Percentiles rank a stretch among this genome's conserved stretches.
phyloP scores from a whole-genome alignment of 108 stramenopile species.

The Cylindrotheca closterium region DNA sequence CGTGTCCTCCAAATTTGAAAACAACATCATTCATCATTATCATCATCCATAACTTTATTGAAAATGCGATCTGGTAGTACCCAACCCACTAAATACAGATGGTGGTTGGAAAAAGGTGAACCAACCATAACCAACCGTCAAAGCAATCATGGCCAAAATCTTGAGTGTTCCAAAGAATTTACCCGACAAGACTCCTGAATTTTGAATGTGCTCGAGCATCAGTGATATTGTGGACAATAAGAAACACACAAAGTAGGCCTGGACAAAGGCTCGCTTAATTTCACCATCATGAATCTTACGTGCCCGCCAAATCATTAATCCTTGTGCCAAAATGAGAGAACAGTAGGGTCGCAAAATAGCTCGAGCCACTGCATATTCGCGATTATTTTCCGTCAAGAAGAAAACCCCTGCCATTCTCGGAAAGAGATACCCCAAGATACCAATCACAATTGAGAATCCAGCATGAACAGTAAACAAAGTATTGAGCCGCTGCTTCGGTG shows the following conservation, averaged over 20 bases:
- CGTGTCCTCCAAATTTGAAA: too few relatives aligned
- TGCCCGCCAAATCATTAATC: conserved; percentile 51
- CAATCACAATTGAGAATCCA: conserved; percentile 35
- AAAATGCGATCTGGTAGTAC: background rate
- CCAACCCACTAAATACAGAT: conserved; percentile 33
- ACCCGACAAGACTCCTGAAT: conserved; percentile 51
- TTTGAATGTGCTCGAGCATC: conserved; percentile 42
- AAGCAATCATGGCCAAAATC: conserved; percentile 48
- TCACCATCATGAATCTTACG: conserved; percentile 57
- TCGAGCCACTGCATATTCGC: conserved; percentile 44
- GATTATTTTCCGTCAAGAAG: conserved; percentile 45
- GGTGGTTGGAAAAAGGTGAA: conserved; percentile 63
- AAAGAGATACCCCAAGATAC: conserved; percentile 38
- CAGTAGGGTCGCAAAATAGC: conserved; percentile 42
- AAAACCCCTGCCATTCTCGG: conserved; percentile 30
- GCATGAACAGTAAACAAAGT: conserved; percentile 49
- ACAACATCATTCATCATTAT: too few relatives aligned
- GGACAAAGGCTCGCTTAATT: conserved; percentile 54
- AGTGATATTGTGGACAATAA: conserved; percentile 38
- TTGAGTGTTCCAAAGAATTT: conserved; percentile 49
- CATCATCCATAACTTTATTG: background rate
- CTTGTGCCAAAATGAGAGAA: conserved; percentile 53
- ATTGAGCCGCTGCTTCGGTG: conserved; percentile 52
- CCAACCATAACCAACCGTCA: conserved; percentile 58
- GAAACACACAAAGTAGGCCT: conserved; percentile 58